Evolutionary conservation across 1,139 yeast genomes (phyloP), one percentile per base, ranked within the genome.

Genomic region (Scheffersomyces lignicola): DNA sequence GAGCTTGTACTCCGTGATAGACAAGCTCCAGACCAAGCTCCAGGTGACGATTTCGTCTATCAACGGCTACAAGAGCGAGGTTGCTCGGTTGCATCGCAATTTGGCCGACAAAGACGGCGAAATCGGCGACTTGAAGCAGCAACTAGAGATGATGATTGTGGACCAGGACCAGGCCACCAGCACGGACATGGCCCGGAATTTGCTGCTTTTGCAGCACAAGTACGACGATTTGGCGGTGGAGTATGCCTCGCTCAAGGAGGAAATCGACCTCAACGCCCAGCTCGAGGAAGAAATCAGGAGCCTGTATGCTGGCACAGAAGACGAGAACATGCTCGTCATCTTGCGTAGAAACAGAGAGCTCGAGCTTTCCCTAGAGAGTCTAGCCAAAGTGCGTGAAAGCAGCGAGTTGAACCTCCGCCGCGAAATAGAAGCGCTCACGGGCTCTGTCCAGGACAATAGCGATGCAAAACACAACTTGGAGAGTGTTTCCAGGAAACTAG

Each of bases 111-210:
- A 39, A 12, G 27, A 39, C 3, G 35, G 31, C 5, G 33, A 24
- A 13, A 20, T 40, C 7, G 14, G 27, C 7, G 26, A 34, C 7
- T 32, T 72, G 10, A 78, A 76, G 29, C 56, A 65, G 0, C 41
- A 49, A 18, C 41, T 80, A 14, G 90, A 83, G 44, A 59, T 73
- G 50, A 52, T 74, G 1, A 56, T 72, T 1, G 63, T 80, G 2
- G 89, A 82, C 36, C 67, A 70, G 38, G 83, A 75, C 41, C 70
- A 70, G 48, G 63, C 78, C 3, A 65, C 64, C 18, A 73, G 65
- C 25, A 58, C 65, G 9, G 71, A 67, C 33, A 65, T 58, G 9
- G 45, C 55, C 4, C 41, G 41, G 0, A 51, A 59, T 28, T 40
- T 67, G 11, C 50, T 52, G 2, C 51, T 49, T 3, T 47, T 78